Conservation (phyloP, 2,329 filamentous ascomycete species). For the Sphaerulina musiva region DNA sequence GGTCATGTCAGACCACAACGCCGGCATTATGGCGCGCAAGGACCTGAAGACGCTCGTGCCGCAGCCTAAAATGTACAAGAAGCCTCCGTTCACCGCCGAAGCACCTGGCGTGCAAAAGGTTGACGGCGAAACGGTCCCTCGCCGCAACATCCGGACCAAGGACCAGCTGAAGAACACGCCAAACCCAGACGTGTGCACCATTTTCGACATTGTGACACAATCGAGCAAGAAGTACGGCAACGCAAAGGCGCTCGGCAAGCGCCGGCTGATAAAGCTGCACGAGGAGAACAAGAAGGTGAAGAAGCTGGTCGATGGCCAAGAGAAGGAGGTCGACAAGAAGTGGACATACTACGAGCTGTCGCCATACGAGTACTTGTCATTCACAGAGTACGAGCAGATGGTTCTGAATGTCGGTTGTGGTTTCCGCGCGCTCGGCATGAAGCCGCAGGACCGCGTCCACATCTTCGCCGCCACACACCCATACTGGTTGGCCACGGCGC, state of each 20-base stretch:
- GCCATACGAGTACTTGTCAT: constrained; percentile 68
- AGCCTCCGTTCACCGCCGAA: constrained; percentile 69
- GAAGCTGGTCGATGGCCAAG: constrained; percentile 76
- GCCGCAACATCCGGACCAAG: constrained; percentile 64
- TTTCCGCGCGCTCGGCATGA: constrained; percentile 66
- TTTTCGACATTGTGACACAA: constrained; percentile 70
- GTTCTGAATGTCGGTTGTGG: constrained; percentile 65
- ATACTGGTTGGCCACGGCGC: constrained; percentile 74
- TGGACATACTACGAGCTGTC: constrained; percentile 87
- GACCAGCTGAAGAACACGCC: constrained; percentile 62
- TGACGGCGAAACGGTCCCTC: constrained; percentile 76
- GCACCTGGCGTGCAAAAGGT: constrained; percentile 60
- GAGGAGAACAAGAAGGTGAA: constrained; percentile 82
- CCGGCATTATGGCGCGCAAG: constrained; percentile 30
- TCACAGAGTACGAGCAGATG: constrained; percentile 68
- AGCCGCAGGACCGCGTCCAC: constrained; percentile 62
- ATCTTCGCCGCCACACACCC: constrained; percentile 77
- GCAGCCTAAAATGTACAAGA: constrained; percentile 49
- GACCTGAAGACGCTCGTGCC: constrained; percentile 45
- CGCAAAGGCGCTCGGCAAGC: constrained; percentile 54
- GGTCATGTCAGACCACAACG: constrained; percentile 4
- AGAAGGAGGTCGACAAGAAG: constrained; percentile 77
- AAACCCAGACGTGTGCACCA: constrained; percentile 63
- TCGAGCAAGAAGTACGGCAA: constrained; percentile 54
- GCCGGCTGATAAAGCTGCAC: constrained; percentile 70